Conservation (phyloP, 257 asterid genomes). For the Solanum peruvianum region DNA sequence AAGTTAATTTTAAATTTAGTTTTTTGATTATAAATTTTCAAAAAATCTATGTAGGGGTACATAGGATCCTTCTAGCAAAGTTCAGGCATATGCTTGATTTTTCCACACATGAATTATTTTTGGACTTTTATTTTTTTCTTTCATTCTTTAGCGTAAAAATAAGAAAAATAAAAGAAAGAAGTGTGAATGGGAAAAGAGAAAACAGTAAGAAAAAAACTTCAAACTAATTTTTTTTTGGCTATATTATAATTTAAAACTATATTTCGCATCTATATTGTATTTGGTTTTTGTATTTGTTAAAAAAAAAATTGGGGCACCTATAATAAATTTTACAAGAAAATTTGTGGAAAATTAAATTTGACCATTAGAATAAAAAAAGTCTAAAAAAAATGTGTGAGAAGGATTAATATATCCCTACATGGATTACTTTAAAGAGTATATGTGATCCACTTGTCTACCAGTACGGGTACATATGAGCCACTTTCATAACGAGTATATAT, state of each 20-base stretch:
- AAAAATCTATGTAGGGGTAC: neutral
- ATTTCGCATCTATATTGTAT: neutral
- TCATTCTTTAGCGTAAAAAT: neutral
- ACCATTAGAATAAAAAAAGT: no score
- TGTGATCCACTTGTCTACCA: no score
- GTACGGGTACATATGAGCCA: no score
- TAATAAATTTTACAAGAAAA: no score
- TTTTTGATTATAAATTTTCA: neutral
- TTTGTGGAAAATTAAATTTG: no score
- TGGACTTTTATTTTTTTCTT: neutral
- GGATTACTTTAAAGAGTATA: no score
- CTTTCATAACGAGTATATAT: no score
- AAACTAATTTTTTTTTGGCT: neutral
- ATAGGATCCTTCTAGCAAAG: neutral
- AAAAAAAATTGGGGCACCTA: no score
- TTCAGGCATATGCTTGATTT: neutral
- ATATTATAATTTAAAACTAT: no score
- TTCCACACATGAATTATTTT: neutral
- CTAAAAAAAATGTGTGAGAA: no score
- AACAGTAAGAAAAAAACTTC: neutral
- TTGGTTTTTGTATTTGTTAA: no score
- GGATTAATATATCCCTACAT: no score
- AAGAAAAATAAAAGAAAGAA: neutral
- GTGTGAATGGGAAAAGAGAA: neutral
- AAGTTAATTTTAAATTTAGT: neutral